Evolutionary conservation across 129 eudicot genomes (phyloP), one percentile per base, ranked within the genome.

Genomic region (Saposhnikovia divaricata): DNA sequence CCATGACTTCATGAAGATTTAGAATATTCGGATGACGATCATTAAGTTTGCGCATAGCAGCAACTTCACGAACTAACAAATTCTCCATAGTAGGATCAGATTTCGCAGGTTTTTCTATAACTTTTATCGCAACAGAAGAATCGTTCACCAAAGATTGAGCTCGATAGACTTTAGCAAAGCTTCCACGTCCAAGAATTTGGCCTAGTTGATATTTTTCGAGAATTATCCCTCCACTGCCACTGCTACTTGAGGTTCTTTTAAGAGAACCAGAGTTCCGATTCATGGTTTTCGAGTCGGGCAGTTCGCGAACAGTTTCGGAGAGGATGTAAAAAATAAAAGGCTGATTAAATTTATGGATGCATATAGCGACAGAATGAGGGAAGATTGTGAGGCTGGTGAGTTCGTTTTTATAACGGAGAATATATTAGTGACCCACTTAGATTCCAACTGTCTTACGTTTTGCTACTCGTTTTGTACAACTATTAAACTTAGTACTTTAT

Each of bases 1-100:
- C 98, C 86, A 94, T 47, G 45, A 94, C 98, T 78, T 94, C 98
- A 74, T 92, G 84, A 72, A 94, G 88, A 68, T 82, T 83, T 27
- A 94, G 89, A 76, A 94, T 90, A 83, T 90, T 90, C 0, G 92
- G 96, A 77, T 90, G 90, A 31, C 34, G 34, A 83, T 81, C 87
- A 78, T 86, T 85, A 13, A 94, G 89, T 14, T 93, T 90, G 46
- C 92, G 89, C 98, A 94, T 94, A 82, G 98, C 93, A 31, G 87
- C 76, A 19, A 94, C 92, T 75, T 94, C 98, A 3, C 91, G 92
- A 46, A 94, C 42, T 2, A 94, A 83, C 4, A 90, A 78, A 15
- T 89, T 86, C 79, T 90, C 96, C 91, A 90, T 86, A 38, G 90
- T 47, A 12, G 91, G 89, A 74, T 87, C 90, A 4, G 65, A 59